A percentile compares a stretch with the other conserved stretches of the same genome.
phyloP scores from a whole-genome alignment of 345 rosid species.

The Xanthoceras sorbifolium region DNA sequence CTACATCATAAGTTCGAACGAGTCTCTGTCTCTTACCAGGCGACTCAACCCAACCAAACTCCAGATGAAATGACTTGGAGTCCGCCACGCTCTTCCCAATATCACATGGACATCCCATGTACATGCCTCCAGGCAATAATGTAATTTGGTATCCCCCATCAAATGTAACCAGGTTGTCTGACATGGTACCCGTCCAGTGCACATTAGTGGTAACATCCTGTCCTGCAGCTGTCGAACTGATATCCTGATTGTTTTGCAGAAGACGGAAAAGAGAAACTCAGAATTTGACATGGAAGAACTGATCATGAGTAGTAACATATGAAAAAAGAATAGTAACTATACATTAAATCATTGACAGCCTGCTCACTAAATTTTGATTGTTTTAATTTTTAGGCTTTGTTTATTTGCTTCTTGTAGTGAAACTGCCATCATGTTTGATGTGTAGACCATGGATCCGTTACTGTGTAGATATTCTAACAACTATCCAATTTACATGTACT shows the following conservation, averaged over 20 bases:
- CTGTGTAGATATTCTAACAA: not conserved
- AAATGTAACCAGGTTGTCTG: slow-evolving; percentile 59
- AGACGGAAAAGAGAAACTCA: slow-evolving; percentile 5
- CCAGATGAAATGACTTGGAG: slow-evolving; percentile 76
- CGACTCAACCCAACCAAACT: slow-evolving; percentile 84
- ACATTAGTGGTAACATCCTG: slow-evolving; percentile 48
- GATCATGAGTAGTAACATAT: not conserved
- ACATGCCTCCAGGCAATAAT: slow-evolving; percentile 84
- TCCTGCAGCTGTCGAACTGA: slow-evolving; percentile 40
- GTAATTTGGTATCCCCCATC: slow-evolving; percentile 74
- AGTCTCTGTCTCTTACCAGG: slow-evolving; percentile 74
- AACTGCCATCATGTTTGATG: not conserved
- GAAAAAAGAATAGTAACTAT: not conserved
- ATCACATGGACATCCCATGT: slow-evolving; percentile 80
- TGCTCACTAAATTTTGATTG: not conserved
- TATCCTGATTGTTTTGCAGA: slow-evolving; percentile 46
- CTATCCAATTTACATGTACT: not conserved
- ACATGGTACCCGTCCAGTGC: slow-evolving; percentile 62
- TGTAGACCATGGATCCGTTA: not conserved
- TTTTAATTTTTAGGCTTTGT: not conserved
- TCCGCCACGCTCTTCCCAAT: slow-evolving; percentile 68
- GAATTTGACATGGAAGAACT: not conserved
- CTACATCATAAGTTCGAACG: slow-evolving; percentile 73
- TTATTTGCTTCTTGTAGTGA: not conserved
- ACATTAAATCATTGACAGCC: not conserved